Base-by-base conservation (phyloP, 768 basidiomycete genomes). In the Trametes meyenii region DNA sequence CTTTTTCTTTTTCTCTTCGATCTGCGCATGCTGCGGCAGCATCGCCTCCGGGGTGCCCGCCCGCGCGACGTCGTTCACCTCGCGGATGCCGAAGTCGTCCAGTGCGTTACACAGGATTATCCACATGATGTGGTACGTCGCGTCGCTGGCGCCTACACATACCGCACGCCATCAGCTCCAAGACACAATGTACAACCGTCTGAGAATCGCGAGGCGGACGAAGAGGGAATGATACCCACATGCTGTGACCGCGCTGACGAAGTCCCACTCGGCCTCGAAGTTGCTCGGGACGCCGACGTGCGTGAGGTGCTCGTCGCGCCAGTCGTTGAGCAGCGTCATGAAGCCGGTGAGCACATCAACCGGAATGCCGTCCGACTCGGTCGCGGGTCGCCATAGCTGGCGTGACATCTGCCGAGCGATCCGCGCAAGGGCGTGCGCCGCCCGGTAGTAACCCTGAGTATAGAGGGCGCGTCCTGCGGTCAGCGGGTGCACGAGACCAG, bases 101-200 rank as follows among this genome's bases (percentile, higher is more conserved):
- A 96, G 74, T 1, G 94, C 93, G 63, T 81, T 86, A 73, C 90
- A 89, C 4, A 94, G 74, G 43, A 87, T 84, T 61, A 95, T 86
- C 93, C 92, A 96, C 85, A 96, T 89, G 67, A 90, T 85, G 75
- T 97, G 94, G 71, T 91, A 96, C 29, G 90, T 92, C 29, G 92
- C 90, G 70, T 95, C 91, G 69, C 89, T 92, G 19, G 90, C 89
- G 66, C 90, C 90, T 77, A 78, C 78, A 57, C 50, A 78, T 78
- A 35, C 81, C 23, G 48, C 80, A 11, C 14, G 44, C 79, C 80
- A 81, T 84, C 59, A 58, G 62, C 23, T 44, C 52, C 4, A 17
- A 40, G 44, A 12, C 29, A 24, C 24, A 55, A 16, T 2, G 16
- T 19, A 23, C 19, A 17, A 19, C n/a, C 40, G 45, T 63, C 53